Evolutionary conservation across 805 yeast species (phyloP).

Genomic region (Lipomyces orientalis): DNA sequence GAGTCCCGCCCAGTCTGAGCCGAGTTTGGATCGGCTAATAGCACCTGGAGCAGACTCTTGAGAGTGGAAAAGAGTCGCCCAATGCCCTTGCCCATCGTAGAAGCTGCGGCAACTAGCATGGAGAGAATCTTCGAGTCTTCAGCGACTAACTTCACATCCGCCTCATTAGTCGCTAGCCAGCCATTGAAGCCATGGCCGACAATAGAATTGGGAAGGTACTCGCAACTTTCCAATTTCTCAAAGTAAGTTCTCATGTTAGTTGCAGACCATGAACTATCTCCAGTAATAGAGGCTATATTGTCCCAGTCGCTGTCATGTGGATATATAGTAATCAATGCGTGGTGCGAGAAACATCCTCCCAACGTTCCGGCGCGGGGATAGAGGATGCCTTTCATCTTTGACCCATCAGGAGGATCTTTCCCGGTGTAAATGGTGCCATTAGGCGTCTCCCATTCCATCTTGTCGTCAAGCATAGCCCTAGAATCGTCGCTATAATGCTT

Average conservation of each 20-base stretch:
- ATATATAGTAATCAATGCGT: not conserved
- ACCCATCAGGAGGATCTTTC: not conserved
- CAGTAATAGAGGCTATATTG: not conserved
- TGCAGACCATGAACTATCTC: not conserved
- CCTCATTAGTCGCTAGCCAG: not conserved
- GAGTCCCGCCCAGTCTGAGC: not conserved
- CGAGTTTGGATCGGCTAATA: not conserved
- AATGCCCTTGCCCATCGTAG: not conserved
- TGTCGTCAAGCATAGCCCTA: not conserved
- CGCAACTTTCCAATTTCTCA: not conserved
- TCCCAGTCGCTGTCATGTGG: not conserved
- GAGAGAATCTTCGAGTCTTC: not conserved
- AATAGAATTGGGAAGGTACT: not conserved
- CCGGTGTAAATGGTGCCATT: not conserved
- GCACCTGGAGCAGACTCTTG: not conserved
- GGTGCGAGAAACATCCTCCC: not conserved
- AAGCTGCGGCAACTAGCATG: not conserved
- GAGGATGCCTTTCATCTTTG: not conserved
- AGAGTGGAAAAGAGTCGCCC: not conserved
- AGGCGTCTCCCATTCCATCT: not conserved
- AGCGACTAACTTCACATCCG: not conserved
- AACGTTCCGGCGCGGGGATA: not conserved
- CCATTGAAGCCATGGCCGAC: not conserved
- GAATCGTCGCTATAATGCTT: not conserved
- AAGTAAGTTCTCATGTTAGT: not conserved